These are phyloP conservation scores for Moringa oleifera DNA, from an alignment of 345 rosid species.

Conservation along the genomic window DNA sequence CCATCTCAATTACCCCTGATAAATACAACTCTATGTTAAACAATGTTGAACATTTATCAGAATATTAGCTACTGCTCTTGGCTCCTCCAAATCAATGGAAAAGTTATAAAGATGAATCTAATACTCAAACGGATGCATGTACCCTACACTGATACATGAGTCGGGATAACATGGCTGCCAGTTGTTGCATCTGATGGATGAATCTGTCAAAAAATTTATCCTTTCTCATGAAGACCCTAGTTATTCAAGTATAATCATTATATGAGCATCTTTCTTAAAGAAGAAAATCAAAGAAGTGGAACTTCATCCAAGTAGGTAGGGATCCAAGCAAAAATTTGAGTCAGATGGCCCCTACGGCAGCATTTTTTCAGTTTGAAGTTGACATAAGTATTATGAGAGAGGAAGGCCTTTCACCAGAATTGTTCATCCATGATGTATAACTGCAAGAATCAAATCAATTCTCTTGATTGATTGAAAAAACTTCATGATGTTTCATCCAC, in stretches of 20 bases:
- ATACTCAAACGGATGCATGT: no score
- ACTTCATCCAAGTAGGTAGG: not conserved
- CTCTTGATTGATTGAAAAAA: no score
- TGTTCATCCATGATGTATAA: no score
- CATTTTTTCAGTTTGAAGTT: not conserved
- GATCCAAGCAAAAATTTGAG: no score
- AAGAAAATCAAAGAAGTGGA: not conserved
- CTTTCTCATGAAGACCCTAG: not conserved
- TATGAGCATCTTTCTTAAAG: not conserved
- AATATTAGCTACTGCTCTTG: no score
- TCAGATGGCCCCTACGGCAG: not conserved
- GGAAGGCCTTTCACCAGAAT: not conserved
- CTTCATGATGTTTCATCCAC: conserved; percentile 20
- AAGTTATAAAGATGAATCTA: no score
- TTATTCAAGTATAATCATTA: not conserved
- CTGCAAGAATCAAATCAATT: no score
- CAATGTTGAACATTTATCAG: no score
- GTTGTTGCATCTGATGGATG: not conserved
- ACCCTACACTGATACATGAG: no score
- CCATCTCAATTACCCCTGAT: not conserved
- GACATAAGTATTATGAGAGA: not conserved
- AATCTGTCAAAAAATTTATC: not conserved
- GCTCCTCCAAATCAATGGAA: no score
- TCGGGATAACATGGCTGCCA: no score
- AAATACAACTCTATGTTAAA: no score